Evolutionary conservation across 768 basidiomycete genomes (phyloP), one percentile per base, ranked within the genome.

Genomic region (Paxillus ammoniavirescens): DNA sequence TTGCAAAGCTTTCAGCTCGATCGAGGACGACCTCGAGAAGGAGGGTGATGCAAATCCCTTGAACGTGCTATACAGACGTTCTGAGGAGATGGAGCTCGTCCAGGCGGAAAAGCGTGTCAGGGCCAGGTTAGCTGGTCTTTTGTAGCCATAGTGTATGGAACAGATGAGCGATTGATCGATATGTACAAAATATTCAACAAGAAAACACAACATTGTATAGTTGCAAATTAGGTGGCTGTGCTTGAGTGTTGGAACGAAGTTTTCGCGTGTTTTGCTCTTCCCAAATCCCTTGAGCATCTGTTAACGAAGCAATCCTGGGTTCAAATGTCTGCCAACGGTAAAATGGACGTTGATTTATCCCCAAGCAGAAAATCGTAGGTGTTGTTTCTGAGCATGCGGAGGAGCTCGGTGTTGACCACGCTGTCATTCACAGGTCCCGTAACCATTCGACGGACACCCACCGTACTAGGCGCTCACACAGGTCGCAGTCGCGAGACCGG

Each of bases 401-500:
- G 21, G 26, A 36, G 38, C 9, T 53, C 44, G 21, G 55, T 31
- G 8, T 47, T 58, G 2, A 60, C 55, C 48, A 52, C 50, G 30
- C 42, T 35, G 45, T 57, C 52, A 26, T 44, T 13, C 36, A 14
- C 54, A 84, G 85, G 52, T 86, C 85, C 56, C 84, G 87, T 61
- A 86, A 86, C 65, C 82, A 83, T 67, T 90, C 89, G 3, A 83
- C 84, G 36, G 89, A 90, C 66, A 91, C 89, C 9, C 82, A 83
- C 60, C 82, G 81, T 42, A 90, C 88, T 18, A 79, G 77, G 60
- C 79, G 80, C 54, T 91, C 89, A 44, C 87, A 89, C 62, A 78
- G 82, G 56, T 92, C 91, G 9, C 74, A 73, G 49, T 91, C 90
- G 21, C 77, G 81, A 61, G 88, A 87, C 50, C 74, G 59, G 21